Evolutionary conservation across 257 asterid genomes (phyloP).

Genomic region (Galeopsis tetrahit): DNA sequence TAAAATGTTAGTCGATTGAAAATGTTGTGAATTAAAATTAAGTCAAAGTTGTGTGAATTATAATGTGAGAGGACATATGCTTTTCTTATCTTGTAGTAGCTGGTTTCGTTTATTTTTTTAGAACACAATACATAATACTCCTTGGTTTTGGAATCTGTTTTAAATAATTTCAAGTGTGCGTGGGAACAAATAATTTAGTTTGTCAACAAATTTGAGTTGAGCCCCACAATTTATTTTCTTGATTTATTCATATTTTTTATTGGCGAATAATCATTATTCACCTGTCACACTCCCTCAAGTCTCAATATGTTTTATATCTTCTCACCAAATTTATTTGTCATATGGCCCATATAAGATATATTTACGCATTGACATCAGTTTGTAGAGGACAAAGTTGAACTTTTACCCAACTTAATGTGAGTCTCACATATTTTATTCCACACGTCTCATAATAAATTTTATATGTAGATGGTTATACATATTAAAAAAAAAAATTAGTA

Average conservation of each 20-base stretch:
- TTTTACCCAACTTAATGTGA: neutral
- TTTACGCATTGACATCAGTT: neutral
- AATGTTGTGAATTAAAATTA: too few species aligned
- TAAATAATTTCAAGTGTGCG: conserved; percentile 29
- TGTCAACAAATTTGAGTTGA: conserved; percentile 12
- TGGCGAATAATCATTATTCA: conserved; percentile 20
- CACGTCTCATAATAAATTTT: too few species aligned
- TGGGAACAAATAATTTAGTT: neutral
- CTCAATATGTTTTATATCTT: neutral
- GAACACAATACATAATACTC: neutral
- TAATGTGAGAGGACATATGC: conserved; percentile 10
- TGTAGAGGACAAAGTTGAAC: neutral
- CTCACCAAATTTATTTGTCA: neutral
- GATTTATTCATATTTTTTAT: neutral
- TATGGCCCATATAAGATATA: too few species aligned
- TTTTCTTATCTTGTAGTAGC: neutral
- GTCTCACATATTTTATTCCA: too few species aligned
- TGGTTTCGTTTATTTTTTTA: neutral
- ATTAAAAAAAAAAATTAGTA: too few species aligned
- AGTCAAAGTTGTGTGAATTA: neutral
- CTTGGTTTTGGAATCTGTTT: conserved; percentile 6
- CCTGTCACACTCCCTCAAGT: conserved; percentile 7
- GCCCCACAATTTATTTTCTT: conserved; percentile 13
- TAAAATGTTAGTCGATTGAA: too few species aligned
- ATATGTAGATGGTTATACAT: too few species aligned